Base-by-base conservation (phyloP, 768 basidiomycete genomes). In the Pleurotus giganteus region DNA sequence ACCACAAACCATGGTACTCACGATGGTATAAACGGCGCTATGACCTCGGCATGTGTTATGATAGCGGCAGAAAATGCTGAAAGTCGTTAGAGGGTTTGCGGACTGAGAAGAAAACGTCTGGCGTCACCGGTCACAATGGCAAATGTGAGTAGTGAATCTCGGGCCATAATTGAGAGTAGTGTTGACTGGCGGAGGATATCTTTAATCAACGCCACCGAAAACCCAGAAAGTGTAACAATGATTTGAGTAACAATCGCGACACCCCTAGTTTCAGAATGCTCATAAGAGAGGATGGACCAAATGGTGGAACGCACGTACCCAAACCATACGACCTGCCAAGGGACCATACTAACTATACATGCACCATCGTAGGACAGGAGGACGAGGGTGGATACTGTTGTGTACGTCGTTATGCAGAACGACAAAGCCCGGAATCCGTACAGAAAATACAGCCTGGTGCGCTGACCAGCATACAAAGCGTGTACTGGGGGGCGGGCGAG, bases 311-410 rank as follows among this genome's bases (percentile, higher is more conserved):
- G 12, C 7, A 37, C 34, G 49, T 17, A 51, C 49, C 49, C 34
- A 37, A 51, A 51, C 31, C 49, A n/a, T 2, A 51, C 34, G 19
- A 51, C 49, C 15, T 51, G 49, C 49, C 49, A 51, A 15, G 49
- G 49, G n/a, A 51, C 24, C 29, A 23, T 24, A 23, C 34, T 37
- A 15, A 51, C 49, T 13, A 51, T 37, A 24, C 49, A 51, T 17
- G 49, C 49, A 19, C 49, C 49, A 26, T 51, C 49, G 34, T 51
- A 51, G n/a, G 31, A 36, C 31, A 51, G 15, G 21, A 51, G 49
- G 8, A 36, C 11, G 34, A 51, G 49, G 4, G 49, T 51, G 26
- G 49, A 17, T 15, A 37, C 34, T 4, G 49, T 51, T 4, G 49
- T 51, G 34, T 51, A 51, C 21, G 49, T 36, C 12, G 32, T 51